Evolutionary conservation across 441 rosid species (phyloP), one percentile per base, ranked within the genome.

Genomic region (Eruca vesicaria): DNA sequence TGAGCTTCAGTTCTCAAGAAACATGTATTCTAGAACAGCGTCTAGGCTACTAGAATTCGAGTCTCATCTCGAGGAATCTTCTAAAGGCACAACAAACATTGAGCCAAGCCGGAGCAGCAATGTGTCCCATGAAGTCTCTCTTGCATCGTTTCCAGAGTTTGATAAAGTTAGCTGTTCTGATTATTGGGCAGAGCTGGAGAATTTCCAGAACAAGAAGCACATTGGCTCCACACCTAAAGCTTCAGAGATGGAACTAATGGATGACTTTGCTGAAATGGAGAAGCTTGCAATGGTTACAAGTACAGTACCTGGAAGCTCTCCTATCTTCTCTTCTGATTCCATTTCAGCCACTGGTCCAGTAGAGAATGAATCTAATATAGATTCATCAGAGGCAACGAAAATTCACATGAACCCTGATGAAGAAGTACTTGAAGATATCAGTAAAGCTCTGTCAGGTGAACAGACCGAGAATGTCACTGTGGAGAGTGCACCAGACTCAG

Each of bases 211-310:
- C 45, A 82, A 80, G 67, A 88, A 86, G 57, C 84, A 78, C 28
- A 82, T 38, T 55, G 76, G 80, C 38, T 81, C 84, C 5, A 82
- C 79, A 16, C 82, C 81, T 9, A 87, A 82, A 76, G 86, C 82
- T 82, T 69, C 87, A 29, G 96, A 89, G 76, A 85, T 89, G 79
- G 83, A 81, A 80, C 82, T 90, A 68, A 88, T 89, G 96, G 92
- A 89, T 80, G 97, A 90, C 78, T 87, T 90, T 77, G 88, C 82
- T 35, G 98, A 92, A 84, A 92, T 93, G 96, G 98, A 96, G 82
- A 90, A 81, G 60, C 80, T 91, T 60, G 97, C 93, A 0, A 75
- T 91, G 59, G 94, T 86, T 74, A 81, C 95, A 55, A 87, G 81
- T 32, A 71, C 77, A 14, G 32, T 58, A 67, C 77, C 86, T 33